A percentile compares a stretch with the other conserved stretches of the same genome.
Evolutionary conservation across 139 green algal species (phyloP).

Genomic region (Pycnococcus provasolii): DNA sequence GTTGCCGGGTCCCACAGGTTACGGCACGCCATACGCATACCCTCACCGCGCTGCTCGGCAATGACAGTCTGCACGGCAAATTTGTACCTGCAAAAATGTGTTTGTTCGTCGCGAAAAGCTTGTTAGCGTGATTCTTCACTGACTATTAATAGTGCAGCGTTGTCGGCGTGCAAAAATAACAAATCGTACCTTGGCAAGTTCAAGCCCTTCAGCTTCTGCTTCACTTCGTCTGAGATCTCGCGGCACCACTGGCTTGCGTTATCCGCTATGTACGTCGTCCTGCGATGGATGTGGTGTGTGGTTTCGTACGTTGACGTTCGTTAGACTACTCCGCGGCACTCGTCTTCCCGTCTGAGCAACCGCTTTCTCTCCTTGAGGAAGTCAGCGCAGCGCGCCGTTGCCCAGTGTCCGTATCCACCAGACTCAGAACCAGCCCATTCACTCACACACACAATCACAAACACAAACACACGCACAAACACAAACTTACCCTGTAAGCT

Average conservation of each 20-base stretch:
- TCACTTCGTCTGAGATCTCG: conserved; percentile 72
- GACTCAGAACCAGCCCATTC: neutral
- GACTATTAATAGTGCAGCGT: too few relatives aligned
- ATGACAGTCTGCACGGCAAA: conserved; percentile 69
- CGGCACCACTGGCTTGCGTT: conserved; percentile 51
- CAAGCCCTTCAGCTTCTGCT: conserved; percentile 57
- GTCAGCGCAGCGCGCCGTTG: neutral
- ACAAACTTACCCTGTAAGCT: neutral
- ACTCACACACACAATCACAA: neutral
- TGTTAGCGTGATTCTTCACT: neutral
- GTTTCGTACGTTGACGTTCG: conserved; percentile 33
- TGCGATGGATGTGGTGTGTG: conserved; percentile 46
- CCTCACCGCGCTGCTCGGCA: conserved; percentile 61
- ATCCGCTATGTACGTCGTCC: conserved; percentile 55
- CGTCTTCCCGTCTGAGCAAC: too few relatives aligned
- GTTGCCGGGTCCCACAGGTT: conserved; percentile 65
- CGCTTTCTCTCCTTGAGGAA: neutral
- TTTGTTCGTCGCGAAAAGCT: neutral
- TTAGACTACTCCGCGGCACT: neutral
- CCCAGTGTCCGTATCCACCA: neutral
- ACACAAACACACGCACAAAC: neutral
- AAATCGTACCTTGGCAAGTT: neutral
- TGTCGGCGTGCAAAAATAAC: too few relatives aligned
- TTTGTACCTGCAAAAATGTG: conserved; percentile 44
- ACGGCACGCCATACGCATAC: conserved; percentile 47